Percentiles rank a stretch among this genome's conserved stretches.
Evolutionary conservation across 1,284 basidiomycete genomes (phyloP).

Genomic region (Phlebopus sp.): DNA sequence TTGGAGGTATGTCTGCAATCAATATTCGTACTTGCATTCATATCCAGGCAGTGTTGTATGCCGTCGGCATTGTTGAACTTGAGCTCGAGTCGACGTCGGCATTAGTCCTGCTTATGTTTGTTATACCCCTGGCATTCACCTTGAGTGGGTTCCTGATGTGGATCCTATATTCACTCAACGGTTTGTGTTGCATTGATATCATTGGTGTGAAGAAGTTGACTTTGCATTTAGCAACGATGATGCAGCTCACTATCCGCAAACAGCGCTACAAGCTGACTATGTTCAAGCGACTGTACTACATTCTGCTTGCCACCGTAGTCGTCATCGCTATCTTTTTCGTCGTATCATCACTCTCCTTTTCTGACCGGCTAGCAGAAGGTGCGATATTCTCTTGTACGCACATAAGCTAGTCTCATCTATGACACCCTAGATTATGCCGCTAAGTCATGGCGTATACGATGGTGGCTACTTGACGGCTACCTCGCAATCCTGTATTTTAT

Average conservation of each 20-base stretch:
- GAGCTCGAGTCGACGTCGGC: slow-evolving; percentile 87
- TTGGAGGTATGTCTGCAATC: slow-evolving; percentile 66
- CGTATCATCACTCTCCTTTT: slow-evolving; percentile 88
- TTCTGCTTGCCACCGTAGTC: slow-evolving; percentile 82
- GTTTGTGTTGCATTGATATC: slow-evolving; percentile 37
- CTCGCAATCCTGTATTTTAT: slow-evolving; percentile 81
- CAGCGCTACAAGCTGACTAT: slow-evolving; percentile 85
- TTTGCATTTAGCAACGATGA: slow-evolving; percentile 68
- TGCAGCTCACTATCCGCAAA: slow-evolving; percentile 79
- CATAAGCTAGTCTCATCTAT: neutral
- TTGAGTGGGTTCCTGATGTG: slow-evolving; percentile 93
- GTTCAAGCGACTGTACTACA: slow-evolving; percentile 84
- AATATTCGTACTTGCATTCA: neutral
- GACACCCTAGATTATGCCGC: slow-evolving; percentile 77
- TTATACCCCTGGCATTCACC: slow-evolving; percentile 92
- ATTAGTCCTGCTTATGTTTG: slow-evolving; percentile 76
- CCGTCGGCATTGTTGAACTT: slow-evolving; percentile 89
- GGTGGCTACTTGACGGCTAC: slow-evolving; percentile 98
- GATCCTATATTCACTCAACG: slow-evolving; percentile 90
- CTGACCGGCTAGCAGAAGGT: slow-evolving; percentile 88
- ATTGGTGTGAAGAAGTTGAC: slow-evolving; percentile 5
- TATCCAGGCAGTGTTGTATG: slow-evolving; percentile 71
- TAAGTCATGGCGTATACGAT: slow-evolving; percentile 89
- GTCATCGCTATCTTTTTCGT: slow-evolving; percentile 90
- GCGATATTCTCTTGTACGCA: slow-evolving; percentile 13